Percentiles rank a stretch among this genome's conserved stretches.
Conservation (phyloP, 2,329 filamentous ascomycete genomes). For the Epichloe coenophiala region DNA sequence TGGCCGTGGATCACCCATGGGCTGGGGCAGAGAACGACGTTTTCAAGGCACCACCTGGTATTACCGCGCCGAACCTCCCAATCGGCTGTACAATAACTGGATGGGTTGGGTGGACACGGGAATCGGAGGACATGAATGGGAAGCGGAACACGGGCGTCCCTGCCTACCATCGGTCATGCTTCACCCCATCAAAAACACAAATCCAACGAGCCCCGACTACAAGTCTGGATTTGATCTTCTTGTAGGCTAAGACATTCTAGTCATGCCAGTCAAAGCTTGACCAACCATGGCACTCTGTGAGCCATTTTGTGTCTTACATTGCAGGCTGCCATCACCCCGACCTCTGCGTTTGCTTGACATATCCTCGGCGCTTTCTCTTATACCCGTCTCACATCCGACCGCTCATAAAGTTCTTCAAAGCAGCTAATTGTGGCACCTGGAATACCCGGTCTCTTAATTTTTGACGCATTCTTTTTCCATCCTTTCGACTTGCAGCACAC, state of each 20-base stretch:
- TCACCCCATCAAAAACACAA: slow-evolving; percentile 46
- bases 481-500: not conserved
- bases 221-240: slow-evolving; percentile 23
- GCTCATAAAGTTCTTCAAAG: too few species aligned
- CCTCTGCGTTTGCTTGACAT: not conserved
- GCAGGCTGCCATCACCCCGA: too few species aligned
- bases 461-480: too few species aligned
- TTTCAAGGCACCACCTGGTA: slow-evolving; percentile 50
- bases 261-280: not conserved
- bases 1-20: slow-evolving; percentile 41
- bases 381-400: not conserved
- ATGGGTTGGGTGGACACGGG: slow-evolving; percentile 44
- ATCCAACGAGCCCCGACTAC: slow-evolving; percentile 32
- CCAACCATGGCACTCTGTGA: not conserved
- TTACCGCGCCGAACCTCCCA: slow-evolving; percentile 42
- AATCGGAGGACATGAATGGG: slow-evolving; percentile 42
- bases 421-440: too few species aligned
- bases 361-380: not conserved
- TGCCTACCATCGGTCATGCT: slow-evolving; percentile 47
- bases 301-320: not conserved
- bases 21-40: slow-evolving; percentile 43
- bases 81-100: slow-evolving; percentile 49
- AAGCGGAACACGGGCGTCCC: slow-evolving; percentile 38
- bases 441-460: not conserved
- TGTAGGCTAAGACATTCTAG: slow-evolving; percentile 19